These are phyloP conservation scores for Tremellales sp. DNA, from an alignment of 1,284 basidiomycete genomes.

Conservation along the genomic window DNA sequence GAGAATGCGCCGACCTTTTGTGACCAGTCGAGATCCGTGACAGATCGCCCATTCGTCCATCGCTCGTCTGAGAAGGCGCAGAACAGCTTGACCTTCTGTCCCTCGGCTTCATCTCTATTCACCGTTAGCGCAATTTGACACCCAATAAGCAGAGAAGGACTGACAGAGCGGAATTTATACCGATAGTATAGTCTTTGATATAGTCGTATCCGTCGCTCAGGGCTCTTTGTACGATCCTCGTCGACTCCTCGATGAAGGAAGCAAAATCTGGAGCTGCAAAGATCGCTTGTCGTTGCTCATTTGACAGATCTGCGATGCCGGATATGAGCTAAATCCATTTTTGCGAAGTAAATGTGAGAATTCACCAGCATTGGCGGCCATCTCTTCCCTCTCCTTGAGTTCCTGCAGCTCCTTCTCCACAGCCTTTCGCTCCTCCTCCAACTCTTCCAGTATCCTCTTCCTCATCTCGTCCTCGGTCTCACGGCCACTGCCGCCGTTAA, in stretches of 20 bases:
- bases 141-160: constrained; percentile 32
- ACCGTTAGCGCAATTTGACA: not conserved
- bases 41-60: constrained; percentile 82
- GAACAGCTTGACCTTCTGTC: constrained; percentile 76
- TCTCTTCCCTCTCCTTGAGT: constrained; percentile 70
- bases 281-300: constrained; percentile 76
- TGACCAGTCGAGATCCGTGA: constrained; percentile 97
- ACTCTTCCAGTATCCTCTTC: constrained; percentile 57
- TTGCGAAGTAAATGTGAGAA: not conserved
- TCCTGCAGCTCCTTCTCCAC: constrained; percentile 75
- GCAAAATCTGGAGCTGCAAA: constrained; percentile 81
- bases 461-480: constrained; percentile 69
- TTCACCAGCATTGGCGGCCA: constrained; percentile 53
- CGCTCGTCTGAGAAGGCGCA: constrained; percentile 87
- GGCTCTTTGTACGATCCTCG: constrained; percentile 92
- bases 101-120: constrained; percentile 78
- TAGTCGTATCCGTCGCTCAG: constrained; percentile 95
- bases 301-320: constrained; percentile 65
- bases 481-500: constrained; percentile 37
- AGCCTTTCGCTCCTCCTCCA: constrained; percentile 59
- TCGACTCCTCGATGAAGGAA: constrained; percentile 91
- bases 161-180: constrained; percentile 68
- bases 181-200: constrained; percentile 88
- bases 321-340: constrained; percentile 3
- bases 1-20: constrained; percentile 64